These are phyloP conservation scores for Fusarium globosum DNA, from an alignment of 2,329 filamentous ascomycete genomes.

Conservation along the genomic window DNA sequence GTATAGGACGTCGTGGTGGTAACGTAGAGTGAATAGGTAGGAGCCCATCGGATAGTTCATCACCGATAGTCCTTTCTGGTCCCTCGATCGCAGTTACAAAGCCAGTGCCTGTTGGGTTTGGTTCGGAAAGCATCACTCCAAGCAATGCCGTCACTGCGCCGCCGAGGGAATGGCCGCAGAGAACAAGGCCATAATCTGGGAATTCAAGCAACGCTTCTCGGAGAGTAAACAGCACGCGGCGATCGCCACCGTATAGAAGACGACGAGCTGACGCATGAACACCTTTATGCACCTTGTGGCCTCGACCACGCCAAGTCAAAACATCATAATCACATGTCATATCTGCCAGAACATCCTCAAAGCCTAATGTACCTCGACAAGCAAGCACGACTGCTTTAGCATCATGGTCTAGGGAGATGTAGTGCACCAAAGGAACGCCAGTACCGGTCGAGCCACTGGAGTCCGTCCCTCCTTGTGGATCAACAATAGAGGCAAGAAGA, in stretches of 20 bases:
- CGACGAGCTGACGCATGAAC: constrained; percentile 77
- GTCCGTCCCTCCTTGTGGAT: constrained; percentile 74
- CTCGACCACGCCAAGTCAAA: constrained; percentile 69
- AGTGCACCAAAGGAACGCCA: constrained; percentile 77
- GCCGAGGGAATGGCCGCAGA: constrained; percentile 76
- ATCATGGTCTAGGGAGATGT: constrained; percentile 76
- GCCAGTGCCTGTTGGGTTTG: constrained; percentile 63
- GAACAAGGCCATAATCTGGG: constrained; percentile 74
- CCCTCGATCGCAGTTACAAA: constrained; percentile 71
- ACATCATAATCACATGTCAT: constrained; percentile 80
- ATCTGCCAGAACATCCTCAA: constrained; percentile 78
- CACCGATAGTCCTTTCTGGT: constrained; percentile 55
- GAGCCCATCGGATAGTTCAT: constrained; percentile 44
- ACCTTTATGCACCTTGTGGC: constrained; percentile 79
- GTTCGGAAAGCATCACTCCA: constrained; percentile 77
- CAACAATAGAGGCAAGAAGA: constrained; percentile 76
- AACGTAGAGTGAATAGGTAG: constrained; percentile 59
- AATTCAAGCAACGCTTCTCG: constrained; percentile 74
- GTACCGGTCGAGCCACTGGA: constrained; percentile 72
- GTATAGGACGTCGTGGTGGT: constrained; percentile 75
- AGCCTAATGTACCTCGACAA: constrained; percentile 77
- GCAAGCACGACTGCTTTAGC: constrained; percentile 79
- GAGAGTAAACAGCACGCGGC: constrained; percentile 73
- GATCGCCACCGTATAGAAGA: constrained; percentile 74
- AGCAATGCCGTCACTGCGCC: constrained; percentile 77